Evolutionary conservation across 805 yeast genomes (phyloP), one percentile per base, ranked within the genome.

Genomic region (Myxozyma geophila): DNA sequence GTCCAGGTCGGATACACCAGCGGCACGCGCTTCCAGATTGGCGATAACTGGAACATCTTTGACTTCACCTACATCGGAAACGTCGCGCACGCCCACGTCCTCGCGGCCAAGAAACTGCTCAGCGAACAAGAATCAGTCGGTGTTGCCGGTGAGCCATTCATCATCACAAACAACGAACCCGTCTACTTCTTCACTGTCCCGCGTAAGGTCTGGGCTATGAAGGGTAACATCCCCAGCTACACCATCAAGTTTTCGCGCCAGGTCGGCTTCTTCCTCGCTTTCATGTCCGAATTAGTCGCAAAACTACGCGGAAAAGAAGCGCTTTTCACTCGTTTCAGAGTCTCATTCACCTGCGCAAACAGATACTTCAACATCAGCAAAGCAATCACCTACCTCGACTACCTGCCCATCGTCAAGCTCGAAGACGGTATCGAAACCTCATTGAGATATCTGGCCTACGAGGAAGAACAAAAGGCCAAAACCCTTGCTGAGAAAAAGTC

Each of bases 41-140:
- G 99, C 69, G 96, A 91, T 74, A 95, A 95, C 78, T 86, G 89
- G 75, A 95, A 95, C 74, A 77, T 95, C 60, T 95, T 93, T 72
- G 99, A 95, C 75, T 92, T 97, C 90, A 91, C 98, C 0, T 95
- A 92, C 73, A 98, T 88, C n/a, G 98, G 98, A 12, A 95, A 95
- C 76, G 98, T 96, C 46, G 98, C 99, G 0, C 96, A 92, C 76
- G 88, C 98, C 9, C 99, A 95, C 75, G 93, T 93, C 9, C 79
- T 95, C 56, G 99, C 98, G 0, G 96, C 97, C 6, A 79, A 88
- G 72, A 87, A 87, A 75, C 75, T 92, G 19, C 75, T 90, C 19
- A 70, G 70, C 7, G 70, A 59, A 15, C 78, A 15, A 13, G 36
- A n/a, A 5, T 62, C 71, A 0, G 67, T 72, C 35, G 37, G 36